Evolutionary conservation across 2,329 filamentous ascomycete species (phyloP), one percentile per base, ranked within the genome.

Genomic region (Arthrocladium fulminans): DNA sequence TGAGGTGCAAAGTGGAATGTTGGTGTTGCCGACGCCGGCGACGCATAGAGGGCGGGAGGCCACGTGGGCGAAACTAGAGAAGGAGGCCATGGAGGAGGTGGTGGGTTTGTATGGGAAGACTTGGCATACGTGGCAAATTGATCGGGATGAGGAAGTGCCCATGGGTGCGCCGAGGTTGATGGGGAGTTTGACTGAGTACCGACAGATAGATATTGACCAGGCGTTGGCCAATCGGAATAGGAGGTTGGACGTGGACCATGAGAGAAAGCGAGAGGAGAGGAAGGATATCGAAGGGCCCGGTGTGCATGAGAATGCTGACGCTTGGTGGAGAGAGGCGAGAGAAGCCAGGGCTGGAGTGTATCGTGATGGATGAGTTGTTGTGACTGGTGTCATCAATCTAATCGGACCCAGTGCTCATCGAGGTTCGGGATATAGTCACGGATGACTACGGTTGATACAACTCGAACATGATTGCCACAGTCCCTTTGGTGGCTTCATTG

Each of bases 91-190:
- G 86, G 78, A 84, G 53, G 74, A 88, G 50, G 74, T 92, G 0
- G 68, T 87, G 2, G 72, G 76, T 0, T 63, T 92, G 2, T 94
- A 94, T 60, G 88, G 88, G 8, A 94, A 94, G 63, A 79, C 83
- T 1, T 92, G 84, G 64, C 87, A 94, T 63, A 72, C 92, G 35
- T 94, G 88, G 88, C 86, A 94, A 73, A 79, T 83, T 13, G 87
- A 94, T 66, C 71, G 77, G 4, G 86, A 86, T 0, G 79, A 90
- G 59, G 65, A 68, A 45, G 59, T 84, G 47, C 81, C 81, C 1
- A 60, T 83, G 54, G 80, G 81, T 0, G 61, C 67, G 52, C 80
- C 81, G 48, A 66, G 81, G 64, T 64, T 84, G 55, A 83, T 85
- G 77, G 79, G 73, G 53, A 83, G 80, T 58, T 13, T 55, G 61